Percentiles rank a stretch among this genome's conserved stretches.
These are phyloP conservation scores for Apiospora saccharicola DNA, from an alignment of 2,329 filamentous ascomycete genomes.

Conservation along the genomic window DNA sequence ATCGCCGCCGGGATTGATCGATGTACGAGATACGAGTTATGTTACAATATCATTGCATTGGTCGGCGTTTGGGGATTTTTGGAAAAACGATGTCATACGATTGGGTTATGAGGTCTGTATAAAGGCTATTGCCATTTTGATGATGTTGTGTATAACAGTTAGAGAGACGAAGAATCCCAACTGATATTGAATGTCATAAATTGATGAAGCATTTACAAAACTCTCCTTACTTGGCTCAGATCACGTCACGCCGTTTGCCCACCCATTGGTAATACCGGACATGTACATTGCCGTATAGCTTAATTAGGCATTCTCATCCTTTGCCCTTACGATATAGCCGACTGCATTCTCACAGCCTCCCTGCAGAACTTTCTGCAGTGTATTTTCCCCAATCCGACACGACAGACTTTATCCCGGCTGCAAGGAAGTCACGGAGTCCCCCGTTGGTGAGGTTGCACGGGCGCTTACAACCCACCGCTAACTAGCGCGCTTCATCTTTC, in stretches of 20 bases:
- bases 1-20: conserved; percentile 64
- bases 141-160: not conserved
- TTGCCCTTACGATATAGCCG: not conserved
- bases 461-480: not conserved
- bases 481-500: not conserved
- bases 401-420: not conserved
- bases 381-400: not conserved
- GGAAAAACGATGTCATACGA: not conserved
- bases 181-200: not conserved
- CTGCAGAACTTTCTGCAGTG: not conserved
- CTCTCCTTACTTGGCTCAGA: not conserved
- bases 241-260: not conserved
- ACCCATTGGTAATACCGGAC: not conserved
- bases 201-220: not conserved
- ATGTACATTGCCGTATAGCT: not conserved
- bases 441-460: not conserved
- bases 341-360: not conserved
- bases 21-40: conserved; percentile 17
- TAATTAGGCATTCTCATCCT: not conserved
- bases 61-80: conserved; percentile 5
- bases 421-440: not conserved
- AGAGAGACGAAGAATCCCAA: not conserved
- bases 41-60: conserved; percentile 17
- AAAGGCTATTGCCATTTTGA: not conserved
- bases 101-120: not conserved